Evolutionary conservation across 768 basidiomycete species (phyloP), one percentile per base, ranked within the genome.

Genomic region (Trametes elegans): DNA sequence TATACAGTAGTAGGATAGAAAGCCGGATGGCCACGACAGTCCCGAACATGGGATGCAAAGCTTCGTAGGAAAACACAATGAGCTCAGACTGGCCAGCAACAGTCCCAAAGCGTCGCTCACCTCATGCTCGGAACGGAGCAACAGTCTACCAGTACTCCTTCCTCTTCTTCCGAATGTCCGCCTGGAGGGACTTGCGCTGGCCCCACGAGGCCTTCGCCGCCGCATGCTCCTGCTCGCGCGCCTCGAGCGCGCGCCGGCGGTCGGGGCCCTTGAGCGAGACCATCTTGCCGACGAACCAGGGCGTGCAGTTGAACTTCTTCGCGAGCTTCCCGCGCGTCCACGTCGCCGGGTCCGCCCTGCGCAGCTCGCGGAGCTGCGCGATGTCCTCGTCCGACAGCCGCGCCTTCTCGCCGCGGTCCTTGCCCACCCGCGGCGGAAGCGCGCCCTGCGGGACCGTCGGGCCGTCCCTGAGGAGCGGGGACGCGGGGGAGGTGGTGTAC

Each of bases 311-410:
- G 69, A 93, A 94, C 77, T 81, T 82, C 66, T 79, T 78, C 26
- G 92, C 90, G n/a, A 93, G 78, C 68, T 75, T 79, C 53, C 71
- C 71, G 39, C 85, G 78, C 51, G 84, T 87, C 70, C 85, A 87
- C 29, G 68, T 73, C 6, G 63, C 64, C 0, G 88, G 89, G 65
- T 90, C 72, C 49, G 73, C 72, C 45, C 66, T 70, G 48, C 90
- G 76, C 45, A 93, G 76, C 19, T 75, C 61, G 32, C 79, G 78
- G 43, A 93, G 81, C 61, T 81, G 74, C 36, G 72, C 75, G 13
- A 91, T 68, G 42, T 75, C 72, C 48, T 80, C 79, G 40, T 78
- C 78, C 0, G 80, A 77, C 50, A 82, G 68, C 34, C 78, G 82
- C 43, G 62, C 64, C 23, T 72, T 70, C 52, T 55, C 49, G 31